Conservation (phyloP, 2,329 filamentous ascomycete genomes). For the Trichoderma sp. region DNA sequence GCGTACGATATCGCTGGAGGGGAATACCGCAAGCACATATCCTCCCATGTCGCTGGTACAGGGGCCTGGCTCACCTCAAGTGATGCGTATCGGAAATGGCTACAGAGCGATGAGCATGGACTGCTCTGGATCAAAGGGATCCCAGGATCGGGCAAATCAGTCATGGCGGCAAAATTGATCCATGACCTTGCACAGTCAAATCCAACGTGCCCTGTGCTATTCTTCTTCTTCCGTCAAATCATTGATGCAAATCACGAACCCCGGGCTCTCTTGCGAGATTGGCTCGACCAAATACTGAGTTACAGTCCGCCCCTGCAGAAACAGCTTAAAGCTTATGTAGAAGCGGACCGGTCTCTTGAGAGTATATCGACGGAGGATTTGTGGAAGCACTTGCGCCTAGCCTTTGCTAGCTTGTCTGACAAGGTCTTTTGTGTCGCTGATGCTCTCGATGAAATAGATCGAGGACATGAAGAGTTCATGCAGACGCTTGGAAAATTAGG, state of each 20-base stretch:
- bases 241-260: constrained; percentile 43
- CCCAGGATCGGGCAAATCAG: constrained; percentile 46
- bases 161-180: constrained; percentile 40
- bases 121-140: constrained; percentile 44
- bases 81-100: constrained; percentile 32
- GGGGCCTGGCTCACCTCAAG: constrained; percentile 32
- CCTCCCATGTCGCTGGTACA: constrained; percentile 33
- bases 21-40: constrained; percentile 37
- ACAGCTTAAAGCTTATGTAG: constrained; percentile 31
- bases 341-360: background rate
- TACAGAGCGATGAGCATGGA: constrained; percentile 24
- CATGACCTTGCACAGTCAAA: constrained; percentile 29
- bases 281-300: constrained; percentile 40
- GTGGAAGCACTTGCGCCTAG: constrained; percentile 39
- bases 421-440: constrained; percentile 47
- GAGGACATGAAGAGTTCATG: constrained; percentile 41
- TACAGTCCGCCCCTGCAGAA: constrained; percentile 40
- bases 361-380: constrained; percentile 34
- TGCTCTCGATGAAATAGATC: constrained; percentile 53
- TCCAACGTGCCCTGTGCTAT: constrained; percentile 37
- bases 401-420: constrained; percentile 32
- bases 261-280: constrained; percentile 40
- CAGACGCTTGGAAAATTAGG: constrained; percentile 40
- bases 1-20: constrained; percentile 35
- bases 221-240: constrained; percentile 48